Base-by-base conservation (phyloP, 1,284 basidiomycete genomes). In the Trichosporon coremiiforme region DNA sequence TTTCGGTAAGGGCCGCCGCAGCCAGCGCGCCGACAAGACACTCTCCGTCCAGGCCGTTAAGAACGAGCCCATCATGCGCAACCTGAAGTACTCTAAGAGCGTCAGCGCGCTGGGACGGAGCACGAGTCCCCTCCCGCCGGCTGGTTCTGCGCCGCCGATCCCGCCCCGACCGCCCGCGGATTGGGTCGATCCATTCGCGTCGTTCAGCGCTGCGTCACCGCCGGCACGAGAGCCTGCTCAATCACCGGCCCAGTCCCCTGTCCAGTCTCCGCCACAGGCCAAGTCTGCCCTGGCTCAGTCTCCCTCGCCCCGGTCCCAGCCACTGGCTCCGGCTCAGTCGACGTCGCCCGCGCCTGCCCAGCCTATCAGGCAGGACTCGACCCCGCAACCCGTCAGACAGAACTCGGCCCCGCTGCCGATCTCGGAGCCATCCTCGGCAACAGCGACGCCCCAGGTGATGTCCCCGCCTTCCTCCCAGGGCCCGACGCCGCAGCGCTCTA, bases 31-130 rank as follows among this genome's bases (percentile, higher is more conserved):
- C 8, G 4, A 29, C 13, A 60, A 60, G 29, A 60, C 55, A 9
- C 55, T 31, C 29, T 60, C 55, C 7, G 15, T 33, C 15, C 55
- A 60, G 29, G 55, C 55, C 55, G 55, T 60, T 60, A 60, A 60
- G 55, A 60, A 60, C 55, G 55, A 60, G 55, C 55, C 55, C 3
- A 31, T 60, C 53, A 55, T 25, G 53, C 53, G 53, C 53, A 55
- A 25, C 53, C 53, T 55, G 22, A 55, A 55, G 53, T 25, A 55
- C 22, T 12, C 9, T 8, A 25, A 22, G 53, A 55, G 53, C 13
- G 20, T 55, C 4, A 31, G 22, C 55, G 31, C 55, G 29, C 25
- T 31, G 10, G 9, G 25, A 25, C 25, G 29, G 25, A 29, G 25
- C 12, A 8, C 29, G 6, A 17, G 13, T 13, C 6, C 55, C 10